Evolutionary conservation across 2,329 filamentous ascomycete genomes (phyloP).

Genomic region (Bipolaris gigantea): DNA sequence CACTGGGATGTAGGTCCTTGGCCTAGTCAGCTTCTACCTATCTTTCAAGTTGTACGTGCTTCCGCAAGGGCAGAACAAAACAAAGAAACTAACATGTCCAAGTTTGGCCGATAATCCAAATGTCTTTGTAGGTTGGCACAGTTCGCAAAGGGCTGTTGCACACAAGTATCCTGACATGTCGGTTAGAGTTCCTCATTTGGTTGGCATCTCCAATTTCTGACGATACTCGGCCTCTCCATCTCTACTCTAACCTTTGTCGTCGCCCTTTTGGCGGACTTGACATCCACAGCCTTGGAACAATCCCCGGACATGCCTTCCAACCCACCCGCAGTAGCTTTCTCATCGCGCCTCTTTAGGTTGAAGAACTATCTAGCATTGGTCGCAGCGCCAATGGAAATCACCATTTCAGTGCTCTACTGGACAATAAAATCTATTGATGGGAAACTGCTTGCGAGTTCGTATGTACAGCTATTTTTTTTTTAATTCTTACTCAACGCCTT

Average conservation of each 20-base stretch:
- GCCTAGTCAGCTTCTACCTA: conserved; percentile 50
- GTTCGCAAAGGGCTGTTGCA: not conserved
- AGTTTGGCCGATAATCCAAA: conserved; percentile 39
- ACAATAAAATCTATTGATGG: conserved; percentile 59
- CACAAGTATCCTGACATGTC: not conserved
- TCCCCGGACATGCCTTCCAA: conserved; percentile 1
- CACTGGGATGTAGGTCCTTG: conserved; percentile 32
- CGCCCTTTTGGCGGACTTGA: conserved; percentile 66
- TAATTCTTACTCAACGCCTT: not conserved
- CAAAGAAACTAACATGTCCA: conserved; percentile 7
- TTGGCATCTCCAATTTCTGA: conserved; percentile 72
- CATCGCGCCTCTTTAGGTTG: conserved; percentile 59
- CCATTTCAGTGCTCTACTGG: conserved; percentile 76
- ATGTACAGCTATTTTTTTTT: not conserved
- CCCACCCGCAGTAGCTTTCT: conserved; percentile 28
- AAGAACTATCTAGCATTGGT: conserved; percentile 71
- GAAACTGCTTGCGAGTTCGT: conserved; percentile 54
- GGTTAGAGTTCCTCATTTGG: conserved; percentile 61
- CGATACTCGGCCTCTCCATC: conserved; percentile 69
- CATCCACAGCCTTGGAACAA: conserved; percentile 29
- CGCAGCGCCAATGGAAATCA: conserved; percentile 68
- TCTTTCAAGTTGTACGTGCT: conserved; percentile 47
- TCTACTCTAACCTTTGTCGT: conserved; percentile 63
- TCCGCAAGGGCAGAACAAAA: not conserved
- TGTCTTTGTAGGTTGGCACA: conserved; percentile 22